Evolutionary conservation across 495 filamentous ascomycete genomes (phyloP), one percentile per base, ranked within the genome.

Genomic region (Penicillium macrosclerotiorum): DNA sequence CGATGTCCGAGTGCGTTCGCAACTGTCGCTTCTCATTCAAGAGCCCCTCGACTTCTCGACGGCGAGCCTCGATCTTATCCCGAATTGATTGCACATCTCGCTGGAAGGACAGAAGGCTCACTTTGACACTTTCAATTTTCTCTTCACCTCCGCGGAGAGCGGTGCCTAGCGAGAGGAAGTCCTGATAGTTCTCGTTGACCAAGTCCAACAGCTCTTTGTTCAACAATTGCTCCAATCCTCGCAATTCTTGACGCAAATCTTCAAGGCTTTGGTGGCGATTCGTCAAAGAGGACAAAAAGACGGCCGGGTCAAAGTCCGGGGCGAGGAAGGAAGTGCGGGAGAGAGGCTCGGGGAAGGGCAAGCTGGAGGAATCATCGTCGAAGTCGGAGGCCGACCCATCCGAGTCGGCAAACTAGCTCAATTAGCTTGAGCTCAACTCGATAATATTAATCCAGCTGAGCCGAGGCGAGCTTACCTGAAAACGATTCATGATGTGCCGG

Each of bases 241-340:
- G 82, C 3, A 99, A 75, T 54, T 99, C 94, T 20, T 82, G 64
- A 12, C 91, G 87, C 13, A 99, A 75, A 64, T 99, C 94, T 63
- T 95, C 92, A 36, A 99, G 87, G 2, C 89, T 96, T 62, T 98
- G 93, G 60, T 96, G 91, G 1, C 93, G 84, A 59, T 90, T 84
- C 23, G 76, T 84, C 1, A 96, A 74, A 4, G 84, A 84, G 5
- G 88, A 88, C 27, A 99, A 84, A 70, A 94, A 99, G 1, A 71
- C 69, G 5, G 85, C 79, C 13, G 94, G 86, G 51, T 85, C 79
- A 70, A 99, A 99, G 51, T 82, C 67, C 1, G 84, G 77, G 12
- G 81, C 66, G 3, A 95, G 81, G 67, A 95, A 96, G 45, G 87
- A 85, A 26, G 73, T 65, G 17, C 91, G 87, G 9, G 87, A 77